Evolutionary conservation across 1,139 yeast species (phyloP), one percentile per base, ranked within the genome.

Genomic region (Nakaseomyces sp.): DNA sequence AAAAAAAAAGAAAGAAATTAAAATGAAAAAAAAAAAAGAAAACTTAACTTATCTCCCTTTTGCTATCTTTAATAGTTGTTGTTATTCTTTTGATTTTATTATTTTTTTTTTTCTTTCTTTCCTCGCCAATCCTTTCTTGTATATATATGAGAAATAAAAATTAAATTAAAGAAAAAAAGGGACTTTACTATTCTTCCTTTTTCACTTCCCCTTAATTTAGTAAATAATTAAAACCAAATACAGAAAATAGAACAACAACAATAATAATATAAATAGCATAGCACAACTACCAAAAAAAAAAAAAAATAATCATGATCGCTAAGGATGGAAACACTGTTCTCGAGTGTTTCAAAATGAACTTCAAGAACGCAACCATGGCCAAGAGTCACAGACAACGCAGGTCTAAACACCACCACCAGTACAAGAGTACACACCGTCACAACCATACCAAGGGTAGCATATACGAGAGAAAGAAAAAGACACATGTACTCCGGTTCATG

Each of bases 271-370:
- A n/a, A n/a, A n/a, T n/a, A n/a, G n/a, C n/a, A n/a, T n/a, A n/a
- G n/a, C 3, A 26, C 5, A 26, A 9, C 8, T 26, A 26, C 8
- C 13, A n/a, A 26, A 26, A n/a, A 8, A 26, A 26, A n/a, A 6
- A 7, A 30, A 30, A 15, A 30, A 13, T 12, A 7, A 9, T n/a
- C 4, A 32, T 32, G 37, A 32, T 32, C 25, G 37, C 37, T 19
- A 32, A 32, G 37, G 37, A 32, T 12, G 37, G 25, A 15, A 32
- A 12, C 12, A 12, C 33, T 30, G 37, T 32, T 9, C 37, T 32
- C 15, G 37, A 32, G 37, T 32, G 37, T 18, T 32, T 32, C 37
- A 32, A 32, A 24, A 19, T 19, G 37, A 32, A 32, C 25, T 32
- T 32, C 25, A 12, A 10, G 13, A 32, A 31, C 19, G 35, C 37